These are phyloP conservation scores for Agaricus sinodeliciosus DNA, from an alignment of 768 basidiomycete species.

Conservation along the genomic window DNA sequence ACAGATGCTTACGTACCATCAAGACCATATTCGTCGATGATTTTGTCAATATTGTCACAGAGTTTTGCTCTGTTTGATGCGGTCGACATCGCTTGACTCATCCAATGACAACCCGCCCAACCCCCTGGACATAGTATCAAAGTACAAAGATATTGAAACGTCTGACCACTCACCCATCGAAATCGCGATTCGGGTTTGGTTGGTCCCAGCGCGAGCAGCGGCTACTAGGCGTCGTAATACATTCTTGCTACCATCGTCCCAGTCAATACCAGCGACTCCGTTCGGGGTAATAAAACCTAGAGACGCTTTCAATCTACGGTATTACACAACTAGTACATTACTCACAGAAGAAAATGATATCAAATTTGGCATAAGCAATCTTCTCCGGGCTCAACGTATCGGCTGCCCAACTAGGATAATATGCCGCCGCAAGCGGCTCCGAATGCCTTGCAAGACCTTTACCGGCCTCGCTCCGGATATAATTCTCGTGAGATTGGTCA, in stretches of 20 bases:
- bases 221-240: slow-evolving; percentile 51
- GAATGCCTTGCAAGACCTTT: slow-evolving; percentile 19
- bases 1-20: slow-evolving; percentile 43
- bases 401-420: slow-evolving; percentile 47
- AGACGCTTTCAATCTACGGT: slow-evolving; percentile 11
- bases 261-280: slow-evolving; percentile 41
- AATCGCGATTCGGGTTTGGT: slow-evolving; percentile 56
- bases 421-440: slow-evolving; percentile 34
- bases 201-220: slow-evolving; percentile 42
- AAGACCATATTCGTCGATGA: slow-evolving; percentile 49
- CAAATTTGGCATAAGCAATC: slow-evolving; percentile 59
- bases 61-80: slow-evolving; percentile 42
- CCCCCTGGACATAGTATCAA: slow-evolving; percentile 29
- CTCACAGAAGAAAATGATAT: slow-evolving; percentile 60
- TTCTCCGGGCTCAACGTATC: slow-evolving; percentile 44
- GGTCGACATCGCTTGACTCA: slow-evolving; percentile 47
- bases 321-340: neutral
- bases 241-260: slow-evolving; percentile 40
- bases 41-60: slow-evolving; percentile 39
- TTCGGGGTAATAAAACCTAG: slow-evolving; percentile 64
- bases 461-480: slow-evolving; percentile 9
- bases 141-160: neutral
- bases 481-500: neutral
- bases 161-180: slow-evolving; percentile 48
- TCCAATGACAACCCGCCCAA: slow-evolving; percentile 61